Percentiles rank a stretch among this genome's conserved stretches.
Evolutionary conservation across 306 rosid genomes (phyloP).

Genomic region (Hylodesmum podocarpum): DNA sequence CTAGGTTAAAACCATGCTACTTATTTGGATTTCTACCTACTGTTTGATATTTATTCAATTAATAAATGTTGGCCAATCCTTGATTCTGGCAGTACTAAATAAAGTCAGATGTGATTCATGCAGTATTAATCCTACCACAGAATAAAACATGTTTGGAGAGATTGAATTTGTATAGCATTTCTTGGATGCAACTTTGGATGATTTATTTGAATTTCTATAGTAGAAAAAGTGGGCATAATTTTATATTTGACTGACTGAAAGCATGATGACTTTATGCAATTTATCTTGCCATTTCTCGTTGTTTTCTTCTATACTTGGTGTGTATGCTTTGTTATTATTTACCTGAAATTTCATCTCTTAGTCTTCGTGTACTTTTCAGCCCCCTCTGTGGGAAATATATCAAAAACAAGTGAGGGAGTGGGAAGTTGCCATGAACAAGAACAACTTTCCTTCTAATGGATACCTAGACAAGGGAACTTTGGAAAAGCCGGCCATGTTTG

Average conservation of each 20-base stretch:
- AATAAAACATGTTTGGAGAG: neutral
- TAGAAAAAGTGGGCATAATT: constrained; percentile 1
- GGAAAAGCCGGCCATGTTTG: constrained; percentile 93
- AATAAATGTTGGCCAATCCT: neutral
- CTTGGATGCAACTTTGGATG: neutral
- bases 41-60: neutral
- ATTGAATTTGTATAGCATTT: neutral
- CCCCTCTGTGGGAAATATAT: constrained; percentile 83
- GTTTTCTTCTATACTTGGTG: constrained; percentile 16
- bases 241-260: neutral
- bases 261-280: neutral
- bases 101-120: neutral
- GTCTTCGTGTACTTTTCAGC: constrained; percentile 49
- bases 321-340: constrained; percentile 4
- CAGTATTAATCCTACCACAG: neutral
- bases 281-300: constrained; percentile 9
- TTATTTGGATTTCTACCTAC: neutral
- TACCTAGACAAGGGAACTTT: constrained; percentile 46
- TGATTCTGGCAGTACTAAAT: neutral
- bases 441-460: constrained; percentile 46
- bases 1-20: neutral
- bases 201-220: neutral
- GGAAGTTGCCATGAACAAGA: constrained; percentile 68
- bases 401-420: constrained; percentile 73
- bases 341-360: neutral